phyloP scores from a whole-genome alignment of 2,329 filamentous ascomycete species.

The Xylariaceae sp. region DNA sequence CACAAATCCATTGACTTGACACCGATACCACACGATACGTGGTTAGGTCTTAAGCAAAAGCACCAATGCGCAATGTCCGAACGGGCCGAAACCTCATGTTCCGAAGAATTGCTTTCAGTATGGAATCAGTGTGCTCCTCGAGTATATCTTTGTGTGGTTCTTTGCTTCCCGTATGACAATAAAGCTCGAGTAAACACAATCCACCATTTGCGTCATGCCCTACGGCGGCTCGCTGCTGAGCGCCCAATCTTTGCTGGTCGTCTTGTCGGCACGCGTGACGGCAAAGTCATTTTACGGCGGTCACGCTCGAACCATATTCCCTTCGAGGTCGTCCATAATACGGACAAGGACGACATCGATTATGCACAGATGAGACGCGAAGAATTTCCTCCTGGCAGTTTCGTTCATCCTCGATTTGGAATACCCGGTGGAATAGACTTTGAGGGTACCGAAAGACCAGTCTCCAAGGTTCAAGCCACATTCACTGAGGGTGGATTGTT shows the following conservation, averaged over 20 bases:
- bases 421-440: slow-evolving; percentile 20
- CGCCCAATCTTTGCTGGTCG: slow-evolving; percentile 29
- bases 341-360: slow-evolving; percentile 13
- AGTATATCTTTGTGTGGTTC: slow-evolving; percentile 32
- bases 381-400: slow-evolving; percentile 27
- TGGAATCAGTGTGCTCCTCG: slow-evolving; percentile 33
- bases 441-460: slow-evolving; percentile 30
- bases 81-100: slow-evolving; percentile 18
- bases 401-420: slow-evolving; percentile 23
- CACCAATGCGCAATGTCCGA: slow-evolving; percentile 22
- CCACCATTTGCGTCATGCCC: slow-evolving; percentile 24
- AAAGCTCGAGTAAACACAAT: slow-evolving; percentile 18
- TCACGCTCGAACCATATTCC: slow-evolving; percentile 27
- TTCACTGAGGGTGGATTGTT: slow-evolving; percentile 38
- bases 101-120: slow-evolving; percentile 28
- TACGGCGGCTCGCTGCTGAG: slow-evolving; percentile 26
- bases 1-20: slow-evolving; percentile 15
- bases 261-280: slow-evolving; percentile 22
- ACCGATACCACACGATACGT: slow-evolving; percentile 15
- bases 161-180: slow-evolving; percentile 30
- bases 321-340: slow-evolving; percentile 18
- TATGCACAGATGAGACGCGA: slow-evolving; percentile 24
- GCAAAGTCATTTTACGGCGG: slow-evolving; percentile 22
- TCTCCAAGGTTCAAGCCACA: slow-evolving; percentile 35
- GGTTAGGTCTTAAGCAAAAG: slow-evolving; percentile 12